phyloP scores from a whole-genome alignment of 2,329 filamentous ascomycete species.

The Aphanoascus verrucosus region DNA sequence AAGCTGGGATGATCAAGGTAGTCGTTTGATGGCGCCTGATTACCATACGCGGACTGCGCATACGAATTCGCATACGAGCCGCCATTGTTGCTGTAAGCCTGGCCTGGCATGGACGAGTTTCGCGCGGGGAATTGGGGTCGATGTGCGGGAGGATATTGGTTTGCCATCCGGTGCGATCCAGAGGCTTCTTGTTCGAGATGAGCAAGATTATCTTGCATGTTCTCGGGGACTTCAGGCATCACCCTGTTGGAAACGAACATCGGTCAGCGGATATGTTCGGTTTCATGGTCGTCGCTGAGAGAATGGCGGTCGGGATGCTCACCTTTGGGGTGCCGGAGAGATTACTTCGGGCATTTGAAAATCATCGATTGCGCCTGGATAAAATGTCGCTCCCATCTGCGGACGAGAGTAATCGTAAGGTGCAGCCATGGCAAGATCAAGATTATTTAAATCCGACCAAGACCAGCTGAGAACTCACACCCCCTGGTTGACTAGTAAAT shows the following conservation, averaged over 20 bases:
- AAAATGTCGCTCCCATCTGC: constrained; percentile 52
- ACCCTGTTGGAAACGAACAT: constrained; percentile 47
- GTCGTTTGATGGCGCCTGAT: constrained; percentile 18
- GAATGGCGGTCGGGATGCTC: constrained; percentile 20
- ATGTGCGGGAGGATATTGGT: constrained; percentile 26
- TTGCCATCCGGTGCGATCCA: constrained; percentile 38
- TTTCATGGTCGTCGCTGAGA: constrained; percentile 9
- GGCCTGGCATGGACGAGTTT: constrained; percentile 26
- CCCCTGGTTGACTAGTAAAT: constrained; percentile 5
- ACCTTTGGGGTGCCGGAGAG: constrained; percentile 61
- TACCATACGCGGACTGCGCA: constrained; percentile 37
- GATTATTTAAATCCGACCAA: constrained; percentile 4
- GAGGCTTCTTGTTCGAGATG: constrained; percentile 73
- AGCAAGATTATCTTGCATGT: constrained; percentile 90
- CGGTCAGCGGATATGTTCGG: constrained; percentile 19
- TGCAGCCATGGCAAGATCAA: constrained; percentile 23
- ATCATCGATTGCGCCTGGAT: constrained; percentile 57
- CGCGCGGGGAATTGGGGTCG: constrained; percentile 27
- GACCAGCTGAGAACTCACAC: constrained; percentile 9
- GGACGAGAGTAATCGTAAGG: constrained; percentile 32
- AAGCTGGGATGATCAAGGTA: constrained; percentile 59
- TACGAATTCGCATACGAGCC: constrained; percentile 20
- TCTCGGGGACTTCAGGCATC: constrained; percentile 89
- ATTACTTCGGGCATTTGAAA: constrained; percentile 60
- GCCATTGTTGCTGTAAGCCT: constrained; percentile 15